Evolutionary conservation across 1,284 basidiomycete species (phyloP).

Genomic region (Leccinum angustisporum): DNA sequence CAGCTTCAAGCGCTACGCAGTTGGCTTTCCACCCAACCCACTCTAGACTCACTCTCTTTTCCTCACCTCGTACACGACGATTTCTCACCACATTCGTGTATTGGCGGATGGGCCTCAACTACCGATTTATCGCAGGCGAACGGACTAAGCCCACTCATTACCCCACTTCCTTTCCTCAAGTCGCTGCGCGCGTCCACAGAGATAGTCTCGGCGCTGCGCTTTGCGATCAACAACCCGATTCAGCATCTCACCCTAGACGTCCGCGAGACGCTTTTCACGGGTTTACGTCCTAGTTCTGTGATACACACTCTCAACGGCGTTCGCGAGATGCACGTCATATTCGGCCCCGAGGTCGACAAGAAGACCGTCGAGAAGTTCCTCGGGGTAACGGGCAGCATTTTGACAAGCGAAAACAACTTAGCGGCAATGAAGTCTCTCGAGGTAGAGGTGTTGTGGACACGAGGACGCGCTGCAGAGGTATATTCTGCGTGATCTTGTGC

Average conservation of each 20-base stretch:
- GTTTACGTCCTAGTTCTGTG: conserved; percentile 54
- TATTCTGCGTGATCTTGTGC: conserved; percentile 25
- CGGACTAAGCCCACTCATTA: not conserved
- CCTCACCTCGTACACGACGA: conserved; percentile 20
- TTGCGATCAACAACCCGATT: conserved; percentile 20
- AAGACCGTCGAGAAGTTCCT: conserved; percentile 53
- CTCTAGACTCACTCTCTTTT: too few relatives aligned
- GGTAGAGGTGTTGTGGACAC: conserved; percentile 39
- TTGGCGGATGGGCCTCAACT: conserved; percentile 14
- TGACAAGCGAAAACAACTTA: conserved; percentile 23
- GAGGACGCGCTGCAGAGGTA: conserved; percentile 41
- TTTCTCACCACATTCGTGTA: not conserved
- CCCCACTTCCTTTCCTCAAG: conserved; percentile 27
- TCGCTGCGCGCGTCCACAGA: conserved; percentile 27
- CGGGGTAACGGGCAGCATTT: conserved; percentile 41
- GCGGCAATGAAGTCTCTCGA: conserved; percentile 40
- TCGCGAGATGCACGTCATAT: conserved; percentile 29
- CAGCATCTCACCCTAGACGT: conserved; percentile 46
- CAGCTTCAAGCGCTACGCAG: conserved; percentile 22
- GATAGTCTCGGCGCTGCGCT: conserved; percentile 17
- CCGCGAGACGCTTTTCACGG: conserved; percentile 57
- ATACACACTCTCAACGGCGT: conserved; percentile 45
- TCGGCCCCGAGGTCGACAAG: conserved; percentile 43
- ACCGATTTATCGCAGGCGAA: not conserved
- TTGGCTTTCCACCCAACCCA: conserved; percentile 28